These are phyloP conservation scores for Chlorella sp. DNA, from an alignment of 139 green algal species.

Conservation along the genomic window DNA sequence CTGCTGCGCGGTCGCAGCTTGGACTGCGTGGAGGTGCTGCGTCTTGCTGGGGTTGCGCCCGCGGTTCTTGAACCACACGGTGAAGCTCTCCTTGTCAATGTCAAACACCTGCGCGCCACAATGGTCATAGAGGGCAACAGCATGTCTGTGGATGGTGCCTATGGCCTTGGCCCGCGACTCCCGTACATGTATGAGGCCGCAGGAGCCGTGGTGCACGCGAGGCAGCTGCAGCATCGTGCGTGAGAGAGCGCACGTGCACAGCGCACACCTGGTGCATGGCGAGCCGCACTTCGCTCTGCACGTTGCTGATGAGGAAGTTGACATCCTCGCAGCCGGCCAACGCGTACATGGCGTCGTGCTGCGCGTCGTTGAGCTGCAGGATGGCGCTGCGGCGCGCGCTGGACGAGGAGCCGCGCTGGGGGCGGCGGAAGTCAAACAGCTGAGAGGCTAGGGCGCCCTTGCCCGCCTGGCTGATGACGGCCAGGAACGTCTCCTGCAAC, in stretches of 20 bases:
- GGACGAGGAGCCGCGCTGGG: neutral
- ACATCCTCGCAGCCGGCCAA: slow-evolving; percentile 5
- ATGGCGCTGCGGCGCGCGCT: neutral
- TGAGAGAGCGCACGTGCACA: too few relatives aligned
- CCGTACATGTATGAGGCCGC: too few relatives aligned
- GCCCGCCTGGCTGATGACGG: neutral
- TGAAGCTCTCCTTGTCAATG: slow-evolving; percentile 12
- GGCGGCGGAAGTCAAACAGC: neutral
- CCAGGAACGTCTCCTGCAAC: neutral
- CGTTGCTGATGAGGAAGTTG: slow-evolving; percentile 9
- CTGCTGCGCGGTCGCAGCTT: too few relatives aligned
- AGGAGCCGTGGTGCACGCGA: too few relatives aligned
- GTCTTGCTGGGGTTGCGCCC: slow-evolving; percentile 3
- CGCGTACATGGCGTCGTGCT: slow-evolving; percentile 13
- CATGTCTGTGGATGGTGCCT: too few relatives aligned
- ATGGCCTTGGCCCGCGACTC: too few relatives aligned
- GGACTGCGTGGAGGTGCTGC: too few relatives aligned
- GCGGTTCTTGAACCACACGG: slow-evolving; percentile 7
- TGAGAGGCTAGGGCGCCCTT: neutral
- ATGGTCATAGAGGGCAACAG: too few relatives aligned
- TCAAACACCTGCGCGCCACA: neutral
- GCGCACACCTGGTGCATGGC: neutral
- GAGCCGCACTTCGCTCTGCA: neutral
- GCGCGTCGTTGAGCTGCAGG: slow-evolving; percentile 1
- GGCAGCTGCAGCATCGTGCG: too few relatives aligned